Base-by-base conservation (phyloP, 495 filamentous ascomycete genomes). In the Lophiostoma macrostomum region DNA sequence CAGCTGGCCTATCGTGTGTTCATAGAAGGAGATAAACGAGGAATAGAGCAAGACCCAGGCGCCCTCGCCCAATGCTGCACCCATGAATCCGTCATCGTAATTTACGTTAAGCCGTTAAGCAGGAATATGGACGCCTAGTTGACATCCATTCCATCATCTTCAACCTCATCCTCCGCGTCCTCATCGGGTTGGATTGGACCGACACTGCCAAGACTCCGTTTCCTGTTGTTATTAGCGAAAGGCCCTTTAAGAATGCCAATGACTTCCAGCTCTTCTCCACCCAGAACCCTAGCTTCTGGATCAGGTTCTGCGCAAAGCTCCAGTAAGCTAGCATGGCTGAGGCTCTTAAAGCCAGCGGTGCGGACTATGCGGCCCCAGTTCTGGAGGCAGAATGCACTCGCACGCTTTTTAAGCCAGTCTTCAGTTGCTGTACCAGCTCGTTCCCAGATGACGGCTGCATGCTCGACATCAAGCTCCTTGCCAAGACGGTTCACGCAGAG, bases 281-380 rank as follows among this genome's bases (percentile, higher is more conserved):
- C 84, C 19, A 96, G 74, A 14, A 97, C 86, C 11, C 93, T 76
- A 30, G 90, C 90, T 55, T 97, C 93, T 53, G 81, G 83, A 66
- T 97, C 94, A 22, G 94, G 85, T 59, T 94, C 89, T 65, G 93
- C 88, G 48, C 86, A 93, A n/a, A 98, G 76, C 61, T 95, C 90
- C 39, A 96, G 83, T 31, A 96, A 73, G 43, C 86, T 87, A 29
- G 76, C 69, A 36, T 86, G 82, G 44, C 82, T 86, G 35, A 98
- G 74, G 39, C 81, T 81, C 60, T 85, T 80, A 74, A 98, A 98
- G 0, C 87, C 91, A 16, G 79, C 76, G 0, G 91, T 96, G 35
- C 94, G 82, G 18, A 96, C 91, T 16, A 98, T 80, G 24, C 94
- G 85, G 41, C 93, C 93, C 94, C 94, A 98, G 71, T 97, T 85